phyloP scores from a whole-genome alignment of 148 eudicot species.

The Fagopyrum esculentum region DNA sequence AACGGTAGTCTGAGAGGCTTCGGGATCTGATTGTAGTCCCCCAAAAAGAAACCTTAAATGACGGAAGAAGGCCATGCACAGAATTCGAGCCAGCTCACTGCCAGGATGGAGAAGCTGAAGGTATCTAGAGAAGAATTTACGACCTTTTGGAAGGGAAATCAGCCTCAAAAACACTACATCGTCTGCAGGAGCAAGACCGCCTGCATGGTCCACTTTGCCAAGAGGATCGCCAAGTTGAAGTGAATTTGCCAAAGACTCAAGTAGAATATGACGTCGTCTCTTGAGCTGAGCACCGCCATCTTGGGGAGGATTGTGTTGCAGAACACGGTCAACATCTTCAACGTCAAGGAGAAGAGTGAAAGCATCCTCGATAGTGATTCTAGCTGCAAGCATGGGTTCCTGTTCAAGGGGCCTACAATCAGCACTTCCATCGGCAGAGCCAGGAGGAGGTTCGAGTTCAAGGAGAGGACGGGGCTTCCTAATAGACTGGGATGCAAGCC shows the following conservation, averaged over 20 bases:
- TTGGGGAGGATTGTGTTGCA: slow-evolving; percentile 61
- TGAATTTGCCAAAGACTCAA: slow-evolving; percentile 77
- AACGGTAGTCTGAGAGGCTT: slow-evolving; percentile 31
- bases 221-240: slow-evolving; percentile 88
- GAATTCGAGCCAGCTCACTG: slow-evolving; percentile 60
- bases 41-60: slow-evolving; percentile 90
- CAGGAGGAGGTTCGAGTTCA: slow-evolving; percentile 61
- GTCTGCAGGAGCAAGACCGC: slow-evolving; percentile 39
- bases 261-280: slow-evolving; percentile 61
- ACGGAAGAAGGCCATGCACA: slow-evolving; percentile 89
- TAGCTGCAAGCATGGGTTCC: slow-evolving; percentile 94
- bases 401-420: slow-evolving; percentile 68
- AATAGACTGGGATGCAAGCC: slow-evolving; percentile 81
- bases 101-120: slow-evolving; percentile 61
- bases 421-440: slow-evolving; percentile 35
- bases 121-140: slow-evolving; percentile 65
- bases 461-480: slow-evolving; percentile 91
- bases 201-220: slow-evolving; percentile 39
- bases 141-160: slow-evolving; percentile 78
- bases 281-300: slow-evolving; percentile 69
- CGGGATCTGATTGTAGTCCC: slow-evolving; percentile 37
- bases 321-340: slow-evolving; percentile 77
- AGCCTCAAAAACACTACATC: slow-evolving; percentile 66
- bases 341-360: slow-evolving; percentile 79
- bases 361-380: slow-evolving; percentile 82